phyloP scores from a whole-genome alignment of 2,329 filamentous ascomycete genomes.

The Sphaerulina vaccinii region DNA sequence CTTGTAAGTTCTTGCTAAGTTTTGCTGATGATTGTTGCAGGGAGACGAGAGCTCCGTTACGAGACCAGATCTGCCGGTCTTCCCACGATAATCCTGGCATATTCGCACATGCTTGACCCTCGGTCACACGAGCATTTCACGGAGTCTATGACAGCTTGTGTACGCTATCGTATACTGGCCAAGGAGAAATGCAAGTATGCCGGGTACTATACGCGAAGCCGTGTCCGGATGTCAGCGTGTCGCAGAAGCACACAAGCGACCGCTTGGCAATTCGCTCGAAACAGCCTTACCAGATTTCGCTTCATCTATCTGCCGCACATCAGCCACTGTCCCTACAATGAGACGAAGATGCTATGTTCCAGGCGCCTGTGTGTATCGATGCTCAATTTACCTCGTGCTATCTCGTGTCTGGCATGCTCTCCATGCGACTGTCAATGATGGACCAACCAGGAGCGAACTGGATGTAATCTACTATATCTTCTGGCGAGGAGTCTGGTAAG shows the following conservation, averaged over 20 bases:
- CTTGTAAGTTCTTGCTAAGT: neutral
- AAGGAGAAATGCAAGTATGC: conserved; percentile 4
- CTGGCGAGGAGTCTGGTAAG: conserved; percentile 2
- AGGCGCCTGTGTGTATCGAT: neutral
- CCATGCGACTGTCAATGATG: conserved; percentile 4
- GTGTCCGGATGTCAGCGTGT: neutral
- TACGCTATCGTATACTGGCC: neutral
- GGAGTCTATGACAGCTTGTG: neutral
- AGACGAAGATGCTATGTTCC: neutral
- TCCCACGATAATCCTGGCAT: neutral
- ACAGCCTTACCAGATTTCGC: conserved; percentile 8
- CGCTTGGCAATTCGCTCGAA: conserved; percentile 7
- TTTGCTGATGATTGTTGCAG: neutral
- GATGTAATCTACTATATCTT: conserved; percentile 9
- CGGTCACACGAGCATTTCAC: neutral
- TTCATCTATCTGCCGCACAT: conserved; percentile 15
- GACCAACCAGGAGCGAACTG: conserved; percentile 9
- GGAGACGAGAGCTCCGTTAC: too few relatives aligned
- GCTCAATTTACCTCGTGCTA: conserved; percentile 16
- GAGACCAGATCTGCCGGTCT: neutral
- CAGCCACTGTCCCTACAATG: neutral
- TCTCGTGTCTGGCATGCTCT: conserved; percentile 4
- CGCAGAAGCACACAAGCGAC: conserved; percentile 6
- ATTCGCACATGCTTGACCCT: neutral
- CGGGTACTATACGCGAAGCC: neutral